Base-by-base conservation (phyloP, 2,329 filamentous ascomycete species). In the Botryotinia calthae region DNA sequence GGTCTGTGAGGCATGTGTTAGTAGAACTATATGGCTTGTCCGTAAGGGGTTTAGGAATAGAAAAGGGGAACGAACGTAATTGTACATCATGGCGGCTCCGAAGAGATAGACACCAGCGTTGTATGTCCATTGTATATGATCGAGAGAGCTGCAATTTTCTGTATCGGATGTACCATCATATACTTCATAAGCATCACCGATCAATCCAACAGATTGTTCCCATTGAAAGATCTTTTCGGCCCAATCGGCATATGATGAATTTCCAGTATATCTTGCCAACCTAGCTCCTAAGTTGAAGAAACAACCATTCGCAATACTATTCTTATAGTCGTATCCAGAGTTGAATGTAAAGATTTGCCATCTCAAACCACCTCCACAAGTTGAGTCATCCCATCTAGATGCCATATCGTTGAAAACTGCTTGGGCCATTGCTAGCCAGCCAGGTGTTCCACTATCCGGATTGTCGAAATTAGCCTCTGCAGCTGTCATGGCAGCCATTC, bases 341-440 rank as follows among this genome's bases (percentile, higher is more conserved):
- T 97, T 95, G 84, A 92, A 94, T 1, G 87, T 86, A 80, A 92
- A 95, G 70, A 97, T 94, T 82, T 97, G 93, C 93, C 93, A 95
- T 75, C 92, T 87, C 70, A 96, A 81, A 9, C 93, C 93, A 62
- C 93, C 93, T n/a, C 85, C 85, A 77, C 93, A 96, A 70, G 88
- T 83, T 1, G 84, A 81, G 0, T 81, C 84, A 75, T 95, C 92
- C 93, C 92, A 96, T 59, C 92, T 87, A 28, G 85, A 83, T 4
- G 88, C 89, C 79, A 94, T 92, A 6, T 90, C 81, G 94, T 93
- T 70, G 85, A 87, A 85, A 48, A 94, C 91, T 68, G 90, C 92
- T 80, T 94, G 90, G 2, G 91, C 92, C 22, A 96, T 86, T 8
- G 90, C 88, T 14, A 93, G 83, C 88, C 91, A 93, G 76, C 88